Conservation (phyloP, 2,329 filamentous ascomycete species). For the Claviceps lovelessii region DNA sequence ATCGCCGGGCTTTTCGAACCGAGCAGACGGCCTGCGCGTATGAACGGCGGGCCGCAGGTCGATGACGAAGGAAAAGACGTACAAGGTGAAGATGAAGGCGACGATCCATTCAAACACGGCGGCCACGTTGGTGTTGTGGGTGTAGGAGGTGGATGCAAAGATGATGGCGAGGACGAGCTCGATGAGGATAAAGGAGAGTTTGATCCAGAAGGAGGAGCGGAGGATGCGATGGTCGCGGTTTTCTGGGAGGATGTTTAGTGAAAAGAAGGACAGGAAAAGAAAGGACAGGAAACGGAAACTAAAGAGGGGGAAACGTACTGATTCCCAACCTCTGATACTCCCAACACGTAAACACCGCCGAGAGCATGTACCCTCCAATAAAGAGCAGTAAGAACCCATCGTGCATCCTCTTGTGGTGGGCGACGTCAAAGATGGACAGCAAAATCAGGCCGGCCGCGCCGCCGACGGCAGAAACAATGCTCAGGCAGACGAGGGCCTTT, state of each 20-base stretch:
- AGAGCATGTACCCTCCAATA: constrained; percentile 71
- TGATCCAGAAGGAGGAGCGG: constrained; percentile 70
- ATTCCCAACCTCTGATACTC: constrained; percentile 79
- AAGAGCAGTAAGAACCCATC: constrained; percentile 69
- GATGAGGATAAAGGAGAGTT: constrained; percentile 68
- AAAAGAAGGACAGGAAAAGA: too few relatives aligned
- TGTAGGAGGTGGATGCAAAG: constrained; percentile 48
- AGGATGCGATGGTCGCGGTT: constrained; percentile 65
- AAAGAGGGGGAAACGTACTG: constrained; percentile 28
- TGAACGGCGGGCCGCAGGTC: constrained; percentile 70
- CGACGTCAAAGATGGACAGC: constrained; percentile 73
- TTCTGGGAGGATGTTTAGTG: constrained; percentile 23
- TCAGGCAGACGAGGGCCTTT: constrained; percentile 46
- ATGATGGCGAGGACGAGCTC: constrained; percentile 60
- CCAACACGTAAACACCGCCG: constrained; percentile 75
- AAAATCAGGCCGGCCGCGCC: constrained; percentile 72
- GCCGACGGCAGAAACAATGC: constrained; percentile 53
- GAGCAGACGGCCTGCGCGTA: constrained; percentile 28
- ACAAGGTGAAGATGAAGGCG: constrained; percentile 74
- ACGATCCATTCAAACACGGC: constrained; percentile 71
- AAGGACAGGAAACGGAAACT: too few relatives aligned
- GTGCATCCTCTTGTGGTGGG: constrained; percentile 52
- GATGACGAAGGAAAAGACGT: constrained; percentile 72
- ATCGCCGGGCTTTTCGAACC: constrained; percentile 18
- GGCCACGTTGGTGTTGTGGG: constrained; percentile 43